Evolutionary conservation across 768 basidiomycete species (phyloP), one percentile per base, ranked within the genome.

Genomic region (Lentinula edodes): DNA sequence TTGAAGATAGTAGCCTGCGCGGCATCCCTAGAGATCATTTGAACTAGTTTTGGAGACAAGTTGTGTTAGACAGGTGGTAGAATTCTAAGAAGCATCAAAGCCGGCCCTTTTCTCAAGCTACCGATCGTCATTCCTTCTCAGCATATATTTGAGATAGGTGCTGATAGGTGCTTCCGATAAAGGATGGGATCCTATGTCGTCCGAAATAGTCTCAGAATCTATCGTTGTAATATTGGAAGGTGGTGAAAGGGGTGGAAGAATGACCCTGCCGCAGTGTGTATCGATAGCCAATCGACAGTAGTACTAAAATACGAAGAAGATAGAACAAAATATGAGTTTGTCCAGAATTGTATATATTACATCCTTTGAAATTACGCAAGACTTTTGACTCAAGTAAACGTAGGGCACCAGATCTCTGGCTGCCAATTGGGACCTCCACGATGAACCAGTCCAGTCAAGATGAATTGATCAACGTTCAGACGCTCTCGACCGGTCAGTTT

Each of bases 401-500:
- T 8, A 41, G 62, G 65, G 54, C 67, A 69, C 73, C 77, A 78
- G 35, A 81, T 63, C 59, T 78, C 79, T 18, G 75, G 70, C 58
- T 79, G 76, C 79, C 80, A 82, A 39, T 68, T 68, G 35, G 74
- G 71, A n/a, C 77, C 78, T 10, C 72, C 75, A 54, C 71, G 68
- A 61, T 80, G 79, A 9, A 73, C 64, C 42, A 80, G 60, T 46
- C 70, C 68, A 56, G 76, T 76, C 62, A 83, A 72, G 52, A 76
- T 66, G 8, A 79, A 66, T 42, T 76, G 70, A 35, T 69, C 63
- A 57, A 73, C 65, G n/a, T 71, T 35, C 58, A 70, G 35, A 18
- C 70, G 67, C 43, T 58, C 65, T 38, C 63, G 52, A 38, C 69
- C 70, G 23, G 20, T 36, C 13, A 81, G 63, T 8, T 64, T 43